Percentiles rank a stretch among this genome's conserved stretches.
phyloP scores from a whole-genome alignment of 164 flowering plant species.

The Buxus sempervirens region DNA sequence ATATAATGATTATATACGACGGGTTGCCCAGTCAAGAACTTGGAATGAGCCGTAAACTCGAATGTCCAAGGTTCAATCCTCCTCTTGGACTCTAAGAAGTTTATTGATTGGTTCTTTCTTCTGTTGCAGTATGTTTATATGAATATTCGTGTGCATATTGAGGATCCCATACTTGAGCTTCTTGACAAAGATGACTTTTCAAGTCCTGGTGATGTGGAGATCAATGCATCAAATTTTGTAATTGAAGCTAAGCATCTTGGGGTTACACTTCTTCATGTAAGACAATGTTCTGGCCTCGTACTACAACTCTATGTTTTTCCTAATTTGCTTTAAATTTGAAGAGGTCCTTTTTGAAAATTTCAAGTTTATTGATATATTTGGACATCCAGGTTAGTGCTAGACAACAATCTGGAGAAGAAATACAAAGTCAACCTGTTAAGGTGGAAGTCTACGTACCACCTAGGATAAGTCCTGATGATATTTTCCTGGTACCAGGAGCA shows the following conservation, averaged over 20 bases:
- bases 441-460: conserved; percentile 89
- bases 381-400: conserved; percentile 62
- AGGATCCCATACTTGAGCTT: conserved; percentile 58
- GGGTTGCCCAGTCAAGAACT: no score
- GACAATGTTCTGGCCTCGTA: conserved; percentile 19
- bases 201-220: conserved; percentile 23
- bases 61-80: no score
- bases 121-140: conserved; percentile 65
- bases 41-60: no score
- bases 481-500: conserved; percentile 88
- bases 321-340: no score
- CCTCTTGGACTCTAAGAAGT: no score
- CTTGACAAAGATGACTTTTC: conserved; percentile 31
- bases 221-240: conserved; percentile 39
- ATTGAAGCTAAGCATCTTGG: conserved; percentile 60
- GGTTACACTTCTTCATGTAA: conserved; percentile 69
- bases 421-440: conserved; percentile 57
- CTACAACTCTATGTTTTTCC: neutral
- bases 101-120: conserved; percentile 2
- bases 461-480: conserved; percentile 53
- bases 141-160: conserved; percentile 70
- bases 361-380: conserved; percentile 10
- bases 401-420: conserved; percentile 71
- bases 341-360: neutral
- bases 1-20: no score